Base-by-base conservation (phyloP, 1,284 basidiomycete genomes). In the Microbotryomycetes sp. region DNA sequence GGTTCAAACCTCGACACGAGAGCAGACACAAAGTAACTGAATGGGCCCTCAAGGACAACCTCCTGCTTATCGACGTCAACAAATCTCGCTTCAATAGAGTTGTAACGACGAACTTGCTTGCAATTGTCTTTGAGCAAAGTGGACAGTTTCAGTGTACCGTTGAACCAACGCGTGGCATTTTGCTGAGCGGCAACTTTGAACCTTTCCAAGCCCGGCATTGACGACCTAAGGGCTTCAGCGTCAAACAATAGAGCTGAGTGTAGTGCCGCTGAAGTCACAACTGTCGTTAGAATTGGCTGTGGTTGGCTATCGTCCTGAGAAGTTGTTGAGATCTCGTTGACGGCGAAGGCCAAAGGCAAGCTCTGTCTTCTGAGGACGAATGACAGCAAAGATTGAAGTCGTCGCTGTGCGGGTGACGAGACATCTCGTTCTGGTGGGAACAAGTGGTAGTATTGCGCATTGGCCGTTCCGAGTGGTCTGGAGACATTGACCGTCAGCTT, bases 391-490 rank as follows among this genome's bases (percentile, higher is more conserved):
- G 36, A 42, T 12, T 19, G 12, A 42, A 42, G 36, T 42, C 19
- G 36, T 42, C 19, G 36, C 36, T 52, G 50, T 51, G 62, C 53
- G n/a, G 28, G 45, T 68, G 58, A 70, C 30, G 72, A 60, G 42
- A 62, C 66, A 79, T 79, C 3, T 79, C 81, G 68, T 83, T 87
- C 49, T 84, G 75, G 50, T 80, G 86, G 57, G 81, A 78, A 80
- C 23, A 79, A 67, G 19, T 78, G 76, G 5, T 75, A 81, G 74
- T 87, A 92, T n/a, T 96, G 79, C 0, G 93, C 93, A 73, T 97
- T 97, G 22, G 91, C 92, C n/a, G 92, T 97, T 12, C 93, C 93
- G 48, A 84, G 83, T 3, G 92, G 92, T 16, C 81, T 73, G 6
- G 59, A 86, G 75, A 31, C 74, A 71, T 9, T 30, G 14, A 15